Conservation (phyloP, 257 asterid genomes). For the Solanum medicagineum region DNA sequence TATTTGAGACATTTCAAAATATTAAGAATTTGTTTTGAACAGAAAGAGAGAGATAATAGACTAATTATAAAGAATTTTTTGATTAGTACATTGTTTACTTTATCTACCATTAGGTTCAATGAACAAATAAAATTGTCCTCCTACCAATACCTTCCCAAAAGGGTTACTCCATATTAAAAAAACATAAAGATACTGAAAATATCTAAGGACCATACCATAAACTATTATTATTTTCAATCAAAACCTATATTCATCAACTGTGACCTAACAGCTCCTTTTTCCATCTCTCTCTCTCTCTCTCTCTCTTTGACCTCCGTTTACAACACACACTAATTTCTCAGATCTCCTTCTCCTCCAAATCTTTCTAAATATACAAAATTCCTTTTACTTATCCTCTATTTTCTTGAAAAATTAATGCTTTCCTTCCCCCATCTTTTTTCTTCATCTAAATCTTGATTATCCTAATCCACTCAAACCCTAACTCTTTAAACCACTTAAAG, state of each 20-base stretch:
- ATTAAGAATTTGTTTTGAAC: neutral
- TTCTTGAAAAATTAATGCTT: neutral
- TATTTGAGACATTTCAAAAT: neutral
- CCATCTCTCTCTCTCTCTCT: neutral
- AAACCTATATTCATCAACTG: neutral
- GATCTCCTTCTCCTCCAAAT: neutral
- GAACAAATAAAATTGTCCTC: neutral
- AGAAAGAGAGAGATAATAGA: neutral
- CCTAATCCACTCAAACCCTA: neutral
- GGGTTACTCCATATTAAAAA: neutral
- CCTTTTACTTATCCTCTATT: neutral
- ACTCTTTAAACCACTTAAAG: neutral
- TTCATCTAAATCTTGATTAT: neutral
- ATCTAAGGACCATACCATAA: conserved; percentile 8
- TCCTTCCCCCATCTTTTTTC: neutral
- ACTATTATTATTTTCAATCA: neutral
- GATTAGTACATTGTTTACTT: neutral
- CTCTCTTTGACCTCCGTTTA: neutral
- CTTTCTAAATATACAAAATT: neutral
- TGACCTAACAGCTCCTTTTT: neutral
- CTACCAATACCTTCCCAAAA: neutral
- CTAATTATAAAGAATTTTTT: neutral
- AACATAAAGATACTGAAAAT: conserved; percentile 5
- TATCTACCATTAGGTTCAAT: neutral
- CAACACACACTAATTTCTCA: neutral